phyloP scores from a whole-genome alignment of 768 basidiomycete species.

The Roridomyces roridus region DNA sequence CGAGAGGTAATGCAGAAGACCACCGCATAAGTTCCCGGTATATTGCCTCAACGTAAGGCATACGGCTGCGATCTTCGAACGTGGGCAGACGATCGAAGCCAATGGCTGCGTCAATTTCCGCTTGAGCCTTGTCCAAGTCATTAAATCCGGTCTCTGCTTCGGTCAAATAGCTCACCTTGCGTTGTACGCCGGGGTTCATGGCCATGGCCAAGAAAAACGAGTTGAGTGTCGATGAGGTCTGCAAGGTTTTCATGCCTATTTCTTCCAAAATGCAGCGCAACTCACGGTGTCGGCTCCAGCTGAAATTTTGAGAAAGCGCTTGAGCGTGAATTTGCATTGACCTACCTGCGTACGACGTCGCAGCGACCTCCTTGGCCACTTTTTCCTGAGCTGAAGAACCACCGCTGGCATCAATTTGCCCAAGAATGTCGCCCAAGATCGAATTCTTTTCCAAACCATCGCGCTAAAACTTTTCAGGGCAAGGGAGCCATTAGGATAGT shows the following conservation, averaged over 20 bases:
- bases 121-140: conserved; percentile 33
- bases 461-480: not conserved
- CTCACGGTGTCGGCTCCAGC: conserved; percentile 29
- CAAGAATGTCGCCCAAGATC: conserved; percentile 18
- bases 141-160: too few relatives aligned
- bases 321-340: too few relatives aligned
- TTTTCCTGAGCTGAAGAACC: conserved; percentile 22
- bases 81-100: conserved; percentile 35
- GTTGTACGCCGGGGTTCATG: conserved; percentile 30
- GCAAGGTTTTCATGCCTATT: too few relatives aligned
- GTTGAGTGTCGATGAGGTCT: conserved; percentile 30
- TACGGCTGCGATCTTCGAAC: conserved; percentile 29
- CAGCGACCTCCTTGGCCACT: conserved; percentile 36
- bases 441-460: conserved; percentile 6
- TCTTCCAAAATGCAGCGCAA: not conserved
- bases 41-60: conserved; percentile 21
- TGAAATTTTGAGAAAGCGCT: too few relatives aligned
- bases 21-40: conserved; percentile 26
- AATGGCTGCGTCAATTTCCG: conserved; percentile 34
- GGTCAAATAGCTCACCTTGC: too few relatives aligned
- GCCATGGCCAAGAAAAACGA: conserved; percentile 36
- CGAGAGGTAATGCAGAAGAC: conserved; percentile 18
- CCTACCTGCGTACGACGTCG: conserved; percentile 38
- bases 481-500: too few relatives aligned
- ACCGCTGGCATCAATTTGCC: not conserved